phyloP scores from a whole-genome alignment of 2,329 filamentous ascomycete genomes.

The Clarireedia monteithiana region DNA sequence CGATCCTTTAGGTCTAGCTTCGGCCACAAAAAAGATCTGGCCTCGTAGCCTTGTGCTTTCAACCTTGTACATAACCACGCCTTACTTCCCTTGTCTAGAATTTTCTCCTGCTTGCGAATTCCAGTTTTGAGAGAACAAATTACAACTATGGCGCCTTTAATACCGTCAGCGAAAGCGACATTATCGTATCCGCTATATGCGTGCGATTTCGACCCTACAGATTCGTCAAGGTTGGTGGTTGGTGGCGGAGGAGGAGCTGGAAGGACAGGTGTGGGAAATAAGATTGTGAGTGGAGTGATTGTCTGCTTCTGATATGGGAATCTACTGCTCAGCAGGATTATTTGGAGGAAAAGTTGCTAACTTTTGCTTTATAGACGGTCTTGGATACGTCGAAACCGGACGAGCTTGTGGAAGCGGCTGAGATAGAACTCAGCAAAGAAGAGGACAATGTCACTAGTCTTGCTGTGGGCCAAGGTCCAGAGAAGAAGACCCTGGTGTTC shows the following conservation, averaged over 20 bases:
- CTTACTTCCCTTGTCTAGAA: too few relatives aligned
- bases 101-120: too few relatives aligned
- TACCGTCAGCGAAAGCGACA: slow-evolving; percentile 30
- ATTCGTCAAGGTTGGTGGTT: slow-evolving; percentile 69
- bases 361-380: slow-evolving; percentile 23
- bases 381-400: slow-evolving; percentile 25
- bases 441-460: slow-evolving; percentile 88
- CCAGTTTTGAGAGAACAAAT: background rate
- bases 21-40: background rate
- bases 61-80: background rate
- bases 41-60: slow-evolving; percentile 1
- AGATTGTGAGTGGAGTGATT: slow-evolving; percentile 56
- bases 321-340: background rate
- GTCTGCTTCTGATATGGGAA: background rate
- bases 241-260: slow-evolving; percentile 82
- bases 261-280: slow-evolving; percentile 75
- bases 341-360: background rate
- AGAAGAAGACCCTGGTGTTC: slow-evolving; percentile 50
- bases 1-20: background rate
- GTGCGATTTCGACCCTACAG: slow-evolving; percentile 78
- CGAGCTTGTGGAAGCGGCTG: slow-evolving; percentile 53
- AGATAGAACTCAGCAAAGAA: slow-evolving; percentile 70
- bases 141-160: slow-evolving; percentile 25
- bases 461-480: slow-evolving; percentile 56
- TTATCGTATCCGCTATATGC: slow-evolving; percentile 80